A percentile compares a stretch with the other conserved stretches of the same genome.
Conservation (phyloP, 2,329 filamentous ascomycete genomes). For the Thielaviopsis ethacetica region DNA sequence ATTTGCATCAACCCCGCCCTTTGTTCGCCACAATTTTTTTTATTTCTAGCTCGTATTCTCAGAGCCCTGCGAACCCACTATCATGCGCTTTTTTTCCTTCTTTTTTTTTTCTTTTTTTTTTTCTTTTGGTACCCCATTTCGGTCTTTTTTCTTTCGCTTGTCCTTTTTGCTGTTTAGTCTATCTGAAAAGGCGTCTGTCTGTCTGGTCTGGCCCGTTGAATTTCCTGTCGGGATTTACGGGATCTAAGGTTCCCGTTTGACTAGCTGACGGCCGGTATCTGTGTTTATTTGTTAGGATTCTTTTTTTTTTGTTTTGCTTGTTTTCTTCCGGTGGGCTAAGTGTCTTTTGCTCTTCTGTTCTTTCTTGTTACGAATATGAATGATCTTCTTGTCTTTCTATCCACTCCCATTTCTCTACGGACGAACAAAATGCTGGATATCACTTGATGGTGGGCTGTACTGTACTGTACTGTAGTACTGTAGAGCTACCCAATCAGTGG, state of each 20-base stretch:
- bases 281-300: constrained; percentile 1
- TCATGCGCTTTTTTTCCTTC: background rate
- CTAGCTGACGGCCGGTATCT: background rate
- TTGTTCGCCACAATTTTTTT: background rate
- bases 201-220: background rate
- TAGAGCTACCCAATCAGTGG: background rate
- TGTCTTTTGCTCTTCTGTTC: background rate
- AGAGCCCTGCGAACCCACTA: background rate
- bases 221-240: background rate
- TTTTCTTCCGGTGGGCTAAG: background rate
- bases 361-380: background rate
- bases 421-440: background rate
- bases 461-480: no score
- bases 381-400: background rate
- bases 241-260: background rate
- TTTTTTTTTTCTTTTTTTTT: background rate
- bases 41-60: background rate
- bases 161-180: background rate
- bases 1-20: background rate
- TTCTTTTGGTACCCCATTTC: background rate
- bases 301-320: background rate
- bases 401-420: background rate
- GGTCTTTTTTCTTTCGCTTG: background rate
- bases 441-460: background rate
- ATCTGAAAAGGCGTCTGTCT: background rate